These are phyloP conservation scores for Periconia sp. DNA, from an alignment of 2,329 filamentous ascomycete genomes.

Conservation along the genomic window DNA sequence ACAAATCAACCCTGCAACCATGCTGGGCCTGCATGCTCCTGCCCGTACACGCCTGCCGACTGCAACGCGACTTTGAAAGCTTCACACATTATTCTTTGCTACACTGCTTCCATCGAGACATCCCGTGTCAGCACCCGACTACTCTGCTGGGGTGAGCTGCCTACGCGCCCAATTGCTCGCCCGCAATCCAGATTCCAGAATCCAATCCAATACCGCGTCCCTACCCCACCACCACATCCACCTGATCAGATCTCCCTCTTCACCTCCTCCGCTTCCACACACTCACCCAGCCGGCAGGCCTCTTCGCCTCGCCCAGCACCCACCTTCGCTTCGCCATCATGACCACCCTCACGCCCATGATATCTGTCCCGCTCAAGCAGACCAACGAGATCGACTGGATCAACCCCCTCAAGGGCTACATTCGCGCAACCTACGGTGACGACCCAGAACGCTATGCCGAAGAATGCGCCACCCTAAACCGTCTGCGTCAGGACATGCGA, in stretches of 20 bases:
- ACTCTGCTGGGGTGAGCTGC: neutral
- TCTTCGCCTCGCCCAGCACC: conserved; percentile 6
- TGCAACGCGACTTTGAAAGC: neutral
- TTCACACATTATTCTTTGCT: neutral
- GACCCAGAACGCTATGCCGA: conserved; percentile 94
- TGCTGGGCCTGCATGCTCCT: conserved; percentile 24
- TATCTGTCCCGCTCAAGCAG: conserved; percentile 86
- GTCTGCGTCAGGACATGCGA: conserved; percentile 95
- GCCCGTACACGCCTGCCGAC: conserved; percentile 2
- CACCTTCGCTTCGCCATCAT: conserved; percentile 24
- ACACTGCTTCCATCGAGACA: neutral
- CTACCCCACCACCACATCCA: neutral
- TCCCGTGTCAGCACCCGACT: neutral
- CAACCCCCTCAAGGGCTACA: conserved; percentile 86
- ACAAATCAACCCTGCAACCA: conserved; percentile 29
- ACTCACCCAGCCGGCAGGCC: conserved; percentile 6
- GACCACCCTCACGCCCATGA: conserved; percentile 74
- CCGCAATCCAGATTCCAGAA: neutral
- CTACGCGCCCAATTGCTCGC: neutral
- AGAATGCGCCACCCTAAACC: conserved; percentile 92
- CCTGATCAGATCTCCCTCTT: neutral
- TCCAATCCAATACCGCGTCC: neutral
- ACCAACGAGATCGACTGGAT: conserved; percentile 99
- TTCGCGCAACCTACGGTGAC: conserved; percentile 90
- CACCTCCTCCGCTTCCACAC: conserved; percentile 5